These are phyloP conservation scores for Amanita rimosa DNA, from an alignment of 768 basidiomycete species.

Conservation along the genomic window DNA sequence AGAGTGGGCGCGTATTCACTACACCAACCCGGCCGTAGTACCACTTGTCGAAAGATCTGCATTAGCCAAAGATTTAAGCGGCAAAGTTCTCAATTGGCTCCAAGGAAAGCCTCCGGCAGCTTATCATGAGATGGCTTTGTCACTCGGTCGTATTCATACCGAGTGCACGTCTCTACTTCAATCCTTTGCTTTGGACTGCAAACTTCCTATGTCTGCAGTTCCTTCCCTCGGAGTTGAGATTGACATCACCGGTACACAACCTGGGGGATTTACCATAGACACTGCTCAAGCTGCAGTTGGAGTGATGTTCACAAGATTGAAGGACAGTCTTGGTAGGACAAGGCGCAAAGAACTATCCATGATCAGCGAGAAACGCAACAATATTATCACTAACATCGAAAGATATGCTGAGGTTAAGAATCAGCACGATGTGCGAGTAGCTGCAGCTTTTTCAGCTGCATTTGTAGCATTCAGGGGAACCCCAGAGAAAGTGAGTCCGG, in stretches of 20 bases:
- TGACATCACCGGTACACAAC: constrained; percentile 55
- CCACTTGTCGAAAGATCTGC: constrained; percentile 44
- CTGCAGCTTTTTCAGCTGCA: constrained; percentile 83
- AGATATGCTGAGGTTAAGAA: constrained; percentile 75
- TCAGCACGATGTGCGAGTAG: constrained; percentile 79
- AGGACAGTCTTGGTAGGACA: constrained; percentile 60
- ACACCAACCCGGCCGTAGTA: constrained; percentile 16
- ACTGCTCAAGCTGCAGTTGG: constrained; percentile 66
- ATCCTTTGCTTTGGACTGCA: constrained; percentile 79
- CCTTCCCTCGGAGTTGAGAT: constrained; percentile 71
- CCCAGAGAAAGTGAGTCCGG: constrained; percentile 90
- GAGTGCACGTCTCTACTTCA: constrained; percentile 78
- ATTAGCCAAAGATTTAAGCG: constrained; percentile 56
- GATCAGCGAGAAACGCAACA: constrained; percentile 66
- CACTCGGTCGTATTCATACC: constrained; percentile 65
- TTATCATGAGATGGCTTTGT: constrained; percentile 85
- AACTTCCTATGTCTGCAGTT: constrained; percentile 68
- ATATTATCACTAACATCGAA: constrained; percentile 60
- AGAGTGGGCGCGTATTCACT: constrained; percentile 75
- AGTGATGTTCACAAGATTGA: constrained; percentile 60
- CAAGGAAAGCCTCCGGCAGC: constrained; percentile 65
- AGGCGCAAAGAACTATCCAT: constrained; percentile 67
- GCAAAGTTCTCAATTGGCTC: constrained; percentile 60
- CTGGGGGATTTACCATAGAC: constrained; percentile 67
- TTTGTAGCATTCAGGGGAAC: constrained; percentile 79